phyloP scores from a whole-genome alignment of 2,329 filamentous ascomycete genomes.

The Calonectria henricotiae region DNA sequence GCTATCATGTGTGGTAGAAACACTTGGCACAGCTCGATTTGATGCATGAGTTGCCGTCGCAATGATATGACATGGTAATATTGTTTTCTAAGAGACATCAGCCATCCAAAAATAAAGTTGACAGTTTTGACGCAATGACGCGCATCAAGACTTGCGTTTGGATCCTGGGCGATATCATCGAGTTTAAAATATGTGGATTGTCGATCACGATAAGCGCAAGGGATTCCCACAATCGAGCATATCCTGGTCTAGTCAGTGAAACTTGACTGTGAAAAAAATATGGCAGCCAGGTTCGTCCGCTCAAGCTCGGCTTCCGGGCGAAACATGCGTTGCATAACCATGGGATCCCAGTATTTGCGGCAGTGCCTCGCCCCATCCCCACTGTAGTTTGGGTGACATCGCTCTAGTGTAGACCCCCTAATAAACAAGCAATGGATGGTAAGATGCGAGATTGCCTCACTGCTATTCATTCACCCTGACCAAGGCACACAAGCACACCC shows the following conservation, averaged over 20 bases:
- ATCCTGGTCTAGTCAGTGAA: conserved; percentile 10
- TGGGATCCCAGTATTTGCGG: not conserved
- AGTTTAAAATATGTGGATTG: conserved; percentile 2
- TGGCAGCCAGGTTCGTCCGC: not conserved
- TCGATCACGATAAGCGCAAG: conserved; percentile 25
- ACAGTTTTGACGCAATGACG: not conserved
- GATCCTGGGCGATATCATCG: not conserved
- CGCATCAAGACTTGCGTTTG: not conserved
- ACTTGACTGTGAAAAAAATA: conserved; percentile 14
- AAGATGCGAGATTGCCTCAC: not conserved
- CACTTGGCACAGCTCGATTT: no score
- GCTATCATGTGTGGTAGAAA: no score
- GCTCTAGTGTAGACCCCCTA: no score
- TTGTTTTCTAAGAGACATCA: not conserved
- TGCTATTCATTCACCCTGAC: no score
- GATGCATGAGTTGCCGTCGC: not conserved
- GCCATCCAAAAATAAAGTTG: no score
- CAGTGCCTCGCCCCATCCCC: conserved; percentile 3
- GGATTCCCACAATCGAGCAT: conserved; percentile 10
- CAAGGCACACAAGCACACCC: not conserved
- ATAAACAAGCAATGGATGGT: not conserved
- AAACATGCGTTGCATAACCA: not conserved
- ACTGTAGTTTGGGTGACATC: no score
- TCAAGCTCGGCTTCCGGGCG: not conserved
- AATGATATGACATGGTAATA: conserved; percentile 2